phyloP scores from a whole-genome alignment of 371 early-diverging fungal genomes.

The Lichtheimia hyalospora region DNA sequence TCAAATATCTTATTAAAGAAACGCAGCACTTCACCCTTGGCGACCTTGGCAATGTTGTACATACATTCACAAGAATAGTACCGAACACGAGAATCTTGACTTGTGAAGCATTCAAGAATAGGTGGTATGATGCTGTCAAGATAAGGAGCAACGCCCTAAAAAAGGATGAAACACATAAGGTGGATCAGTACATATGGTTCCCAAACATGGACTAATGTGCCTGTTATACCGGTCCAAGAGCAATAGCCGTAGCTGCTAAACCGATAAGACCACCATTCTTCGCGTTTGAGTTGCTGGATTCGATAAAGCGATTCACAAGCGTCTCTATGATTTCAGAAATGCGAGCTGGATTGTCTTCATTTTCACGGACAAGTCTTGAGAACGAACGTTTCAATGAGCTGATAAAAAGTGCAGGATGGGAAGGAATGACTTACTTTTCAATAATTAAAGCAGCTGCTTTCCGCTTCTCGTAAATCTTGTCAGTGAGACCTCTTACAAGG shows the following conservation, averaged over 20 bases:
- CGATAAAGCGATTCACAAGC: constrained; percentile 80
- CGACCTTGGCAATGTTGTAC: constrained; percentile 95
- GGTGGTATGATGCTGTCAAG: constrained; percentile 86
- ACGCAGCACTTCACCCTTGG: constrained; percentile 75
- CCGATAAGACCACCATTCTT: constrained; percentile 93
- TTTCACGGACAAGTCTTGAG: constrained; percentile 62
- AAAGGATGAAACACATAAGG: no score
- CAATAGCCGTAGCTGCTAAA: constrained; percentile 84
- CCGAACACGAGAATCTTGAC: constrained; percentile 86
- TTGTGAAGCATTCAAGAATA: constrained; percentile 81
- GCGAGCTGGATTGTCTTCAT: constrained; percentile 50
- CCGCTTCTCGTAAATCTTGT: constrained; percentile 88
- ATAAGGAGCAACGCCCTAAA: constrained; percentile 62
- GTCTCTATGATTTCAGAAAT: constrained; percentile 67
- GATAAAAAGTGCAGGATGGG: no score
- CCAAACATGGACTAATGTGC: neutral
- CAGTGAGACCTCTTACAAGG: constrained; percentile 64
- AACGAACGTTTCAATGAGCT: no score
- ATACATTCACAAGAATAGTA: constrained; percentile 95
- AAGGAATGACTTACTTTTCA: constrained; percentile 53
- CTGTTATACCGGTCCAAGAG: constrained; percentile 67
- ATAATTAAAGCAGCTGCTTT: constrained; percentile 87
- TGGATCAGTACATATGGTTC: neutral
- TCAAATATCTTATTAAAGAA: constrained; percentile 95
- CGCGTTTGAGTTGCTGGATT: constrained; percentile 74